Evolutionary conservation across 2,329 filamentous ascomycete genomes (phyloP), one percentile per base, ranked within the genome.

Genomic region (Aspergillus thermomutatus): DNA sequence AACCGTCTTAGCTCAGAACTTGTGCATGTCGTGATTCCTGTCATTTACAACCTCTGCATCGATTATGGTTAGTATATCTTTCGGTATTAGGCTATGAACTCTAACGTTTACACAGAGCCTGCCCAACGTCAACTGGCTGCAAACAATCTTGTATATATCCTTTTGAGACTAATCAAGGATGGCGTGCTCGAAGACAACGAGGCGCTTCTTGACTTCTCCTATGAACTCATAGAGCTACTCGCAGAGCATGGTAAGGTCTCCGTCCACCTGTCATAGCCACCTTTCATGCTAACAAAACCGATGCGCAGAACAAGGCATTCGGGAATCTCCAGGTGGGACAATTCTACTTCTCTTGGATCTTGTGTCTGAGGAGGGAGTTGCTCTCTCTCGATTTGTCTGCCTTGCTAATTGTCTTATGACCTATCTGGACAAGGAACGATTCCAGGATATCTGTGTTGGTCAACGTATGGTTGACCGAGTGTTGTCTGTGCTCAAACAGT

Each of bases 41-140:
- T 78, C 47, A 67, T 79, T 46, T 79, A 76, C 64, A 79, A 79
- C 55, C 72, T 77, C 51, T 78, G 76, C 62, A 69, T 74, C 55
- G 77, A 78, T 57, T 79, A 70, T 63, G 76, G 76, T 79, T 60
- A 52, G 64, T 40, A 46, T 46, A 14, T 11, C 7, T 7, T 14
- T 17, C 25, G 10, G 27, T 19, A n/a, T n/a, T 2, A 14, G 19
- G 14, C 11, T 10, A 4, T 7, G 41, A 21, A 23, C 19, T 34
- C 37, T 27, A 21, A 28, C 14, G 21, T n/a, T 52, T 50, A 50
- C 64, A 14, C 49, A 77, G 74, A 75, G 55, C 73, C 75, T 37
- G 74, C 74, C 25, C 74, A 75, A 57, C 60, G 63, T 46, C 73
- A 76, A 54, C 60, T 75, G 27, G 74, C 74, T 28, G 63, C 60